A percentile compares a stretch with the other conserved stretches of the same genome.
phyloP scores from a whole-genome alignment of 73 alveolate genomes.

The Paramecium octaurelia region DNA sequence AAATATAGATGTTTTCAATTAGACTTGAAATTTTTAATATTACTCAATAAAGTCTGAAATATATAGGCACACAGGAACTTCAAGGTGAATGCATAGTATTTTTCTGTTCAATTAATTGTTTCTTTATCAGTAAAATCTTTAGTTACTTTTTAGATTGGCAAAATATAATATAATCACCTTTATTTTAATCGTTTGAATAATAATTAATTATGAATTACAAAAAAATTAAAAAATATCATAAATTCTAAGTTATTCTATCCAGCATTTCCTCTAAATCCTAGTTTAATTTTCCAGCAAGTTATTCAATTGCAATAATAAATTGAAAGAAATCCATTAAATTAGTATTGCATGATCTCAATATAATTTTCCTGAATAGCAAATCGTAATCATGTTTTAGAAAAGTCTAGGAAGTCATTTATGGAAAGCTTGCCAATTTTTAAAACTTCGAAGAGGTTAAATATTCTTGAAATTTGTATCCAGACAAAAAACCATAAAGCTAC shows the following conservation, averaged over 20 bases:
- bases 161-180: too few species aligned
- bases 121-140: too few species aligned
- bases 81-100: too few species aligned
- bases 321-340: conserved; percentile 58
- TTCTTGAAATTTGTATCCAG: conserved; percentile 53
- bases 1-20: too few species aligned
- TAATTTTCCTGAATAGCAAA: conserved; percentile 36
- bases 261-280: neutral
- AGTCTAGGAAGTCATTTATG: conserved; percentile 30
- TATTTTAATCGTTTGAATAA: too few species aligned
- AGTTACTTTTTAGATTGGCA: too few species aligned
- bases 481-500: conserved; percentile 50
- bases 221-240: neutral
- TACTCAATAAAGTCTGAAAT: too few species aligned
- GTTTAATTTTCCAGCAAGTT: conserved; percentile 25
- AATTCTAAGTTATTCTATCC: neutral
- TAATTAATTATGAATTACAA: neutral
- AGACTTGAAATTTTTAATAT: too few species aligned
- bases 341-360: neutral
- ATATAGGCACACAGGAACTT: too few species aligned
- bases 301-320: conserved; percentile 61
- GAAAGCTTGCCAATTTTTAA: neutral
- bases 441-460: conserved; percentile 54
- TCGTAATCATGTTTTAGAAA: conserved; percentile 59
- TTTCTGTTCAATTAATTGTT: too few species aligned